These are phyloP conservation scores for Marasmius oreades DNA, from an alignment of 1,284 basidiomycete species.

Conservation along the genomic window DNA sequence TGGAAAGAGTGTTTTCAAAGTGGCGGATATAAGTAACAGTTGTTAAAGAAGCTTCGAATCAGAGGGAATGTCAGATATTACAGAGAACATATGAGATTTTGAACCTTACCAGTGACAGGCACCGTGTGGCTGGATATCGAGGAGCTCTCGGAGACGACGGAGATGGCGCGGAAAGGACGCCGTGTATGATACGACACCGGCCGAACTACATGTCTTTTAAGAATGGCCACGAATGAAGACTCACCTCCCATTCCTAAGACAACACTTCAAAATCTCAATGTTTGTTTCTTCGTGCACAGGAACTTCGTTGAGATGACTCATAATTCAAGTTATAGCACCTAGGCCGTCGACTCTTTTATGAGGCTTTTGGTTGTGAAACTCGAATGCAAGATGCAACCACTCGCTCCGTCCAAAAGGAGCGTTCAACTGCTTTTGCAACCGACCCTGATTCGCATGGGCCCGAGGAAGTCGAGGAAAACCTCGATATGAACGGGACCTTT, in stretches of 20 bases:
- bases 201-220: too few species aligned
- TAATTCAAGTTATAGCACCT: not conserved
- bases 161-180: too few species aligned
- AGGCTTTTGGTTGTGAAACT: not conserved
- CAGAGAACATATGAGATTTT: too few species aligned
- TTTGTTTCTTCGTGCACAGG: not conserved
- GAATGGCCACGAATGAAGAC: not conserved
- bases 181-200: too few species aligned
- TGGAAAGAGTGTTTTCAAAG: too few species aligned
- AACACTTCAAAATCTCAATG: not conserved
- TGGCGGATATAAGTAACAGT: too few species aligned
- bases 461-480: not conserved
- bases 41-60: too few species aligned
- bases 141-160: too few species aligned
- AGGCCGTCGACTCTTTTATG: not conserved
- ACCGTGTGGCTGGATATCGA: too few species aligned
- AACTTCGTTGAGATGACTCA: not conserved
- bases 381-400: not conserved
- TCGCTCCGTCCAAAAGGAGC: not conserved
- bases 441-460: not conserved
- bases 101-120: too few species aligned
- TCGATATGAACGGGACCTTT: not conserved
- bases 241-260: not conserved
- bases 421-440: not conserved
- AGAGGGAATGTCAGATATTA: too few species aligned